These are phyloP conservation scores for Aristolochia contorta DNA, from an alignment of 164 flowering plant species.

Conservation along the genomic window DNA sequence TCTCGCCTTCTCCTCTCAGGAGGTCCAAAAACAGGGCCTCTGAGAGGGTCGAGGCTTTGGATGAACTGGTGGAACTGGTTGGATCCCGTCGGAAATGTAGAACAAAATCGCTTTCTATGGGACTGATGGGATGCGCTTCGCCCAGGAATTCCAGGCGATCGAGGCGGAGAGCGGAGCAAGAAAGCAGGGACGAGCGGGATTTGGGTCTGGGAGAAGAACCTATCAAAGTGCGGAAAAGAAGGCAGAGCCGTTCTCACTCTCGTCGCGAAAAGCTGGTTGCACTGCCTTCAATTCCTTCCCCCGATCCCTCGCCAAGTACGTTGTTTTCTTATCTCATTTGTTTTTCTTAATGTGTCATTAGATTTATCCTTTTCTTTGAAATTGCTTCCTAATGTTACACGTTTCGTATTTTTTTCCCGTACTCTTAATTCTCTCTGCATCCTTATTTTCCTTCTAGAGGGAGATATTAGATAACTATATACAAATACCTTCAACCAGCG, in stretches of 20 bases:
- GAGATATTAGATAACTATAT: too few species aligned
- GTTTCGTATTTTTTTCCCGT: too few species aligned
- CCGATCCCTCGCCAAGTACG: conserved; percentile 36
- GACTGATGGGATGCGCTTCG: conserved; percentile 37
- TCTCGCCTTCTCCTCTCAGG: conserved; percentile 51
- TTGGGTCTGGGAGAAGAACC: conserved; percentile 39
- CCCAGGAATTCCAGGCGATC: conserved; percentile 49
- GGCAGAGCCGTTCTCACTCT: conserved; percentile 28
- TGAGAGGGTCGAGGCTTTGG: conserved; percentile 39
- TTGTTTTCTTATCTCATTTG: background rate
- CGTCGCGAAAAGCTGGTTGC: conserved; percentile 45
- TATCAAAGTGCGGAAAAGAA: conserved; percentile 41
- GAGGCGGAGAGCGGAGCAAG: conserved; percentile 42
- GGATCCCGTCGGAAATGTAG: conserved; percentile 41
- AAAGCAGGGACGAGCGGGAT: conserved; percentile 53
- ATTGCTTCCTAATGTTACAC: too few species aligned
- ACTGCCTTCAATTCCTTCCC: conserved; percentile 26
- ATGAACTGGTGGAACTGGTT: conserved; percentile 25
- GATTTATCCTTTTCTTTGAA: too few species aligned
- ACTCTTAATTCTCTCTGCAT: too few species aligned
- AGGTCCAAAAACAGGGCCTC: conserved; percentile 41
- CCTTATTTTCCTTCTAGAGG: too few species aligned
- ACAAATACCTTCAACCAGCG: too few species aligned
- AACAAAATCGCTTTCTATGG: conserved; percentile 27
- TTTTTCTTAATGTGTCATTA: conserved; percentile 2